Conservation (phyloP, 1,284 basidiomycete genomes). For the Ceratobasidium sp. region DNA sequence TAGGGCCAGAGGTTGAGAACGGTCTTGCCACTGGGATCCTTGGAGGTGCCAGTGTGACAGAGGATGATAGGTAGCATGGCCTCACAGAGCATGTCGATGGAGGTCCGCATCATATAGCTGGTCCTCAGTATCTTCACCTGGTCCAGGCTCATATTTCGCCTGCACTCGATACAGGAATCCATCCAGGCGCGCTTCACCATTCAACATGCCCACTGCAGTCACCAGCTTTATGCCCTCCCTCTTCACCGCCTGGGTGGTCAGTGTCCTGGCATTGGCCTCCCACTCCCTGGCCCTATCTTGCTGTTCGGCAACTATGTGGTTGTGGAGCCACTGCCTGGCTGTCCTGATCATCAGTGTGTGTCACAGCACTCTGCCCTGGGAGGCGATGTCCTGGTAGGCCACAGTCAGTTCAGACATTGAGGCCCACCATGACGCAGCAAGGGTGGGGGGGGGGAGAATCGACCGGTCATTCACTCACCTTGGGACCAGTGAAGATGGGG, state of each 20-base stretch:
- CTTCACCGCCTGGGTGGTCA: too few species aligned
- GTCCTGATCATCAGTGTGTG: slow-evolving; percentile 48
- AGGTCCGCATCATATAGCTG: not conserved
- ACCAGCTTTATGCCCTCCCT: too few species aligned
- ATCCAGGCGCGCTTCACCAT: not conserved
- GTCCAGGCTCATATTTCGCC: slow-evolving; percentile 19
- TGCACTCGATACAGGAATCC: not conserved
- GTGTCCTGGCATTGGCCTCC: too few species aligned
- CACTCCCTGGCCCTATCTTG: not conserved
- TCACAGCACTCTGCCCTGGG: not conserved
- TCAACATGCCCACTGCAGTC: not conserved
- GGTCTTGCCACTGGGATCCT: not conserved
- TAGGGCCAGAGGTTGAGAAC: not conserved
- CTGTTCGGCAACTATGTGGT: not conserved
- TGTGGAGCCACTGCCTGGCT: slow-evolving; percentile 48
- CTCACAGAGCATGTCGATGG: not conserved
- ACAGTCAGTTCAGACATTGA: not conserved
- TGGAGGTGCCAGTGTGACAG: slow-evolving; percentile 1
- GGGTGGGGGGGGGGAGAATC: too few species aligned
- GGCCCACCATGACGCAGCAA: too few species aligned
- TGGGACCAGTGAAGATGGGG: slow-evolving; percentile 23
- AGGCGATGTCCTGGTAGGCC: not conserved
- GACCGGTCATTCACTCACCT: slow-evolving; percentile 19
- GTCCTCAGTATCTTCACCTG: slow-evolving; percentile 5
- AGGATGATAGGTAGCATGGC: not conserved